Evolutionary conservation across 2,329 filamentous ascomycete genomes (phyloP).

Genomic region (Exophiala dermatitidis): DNA sequence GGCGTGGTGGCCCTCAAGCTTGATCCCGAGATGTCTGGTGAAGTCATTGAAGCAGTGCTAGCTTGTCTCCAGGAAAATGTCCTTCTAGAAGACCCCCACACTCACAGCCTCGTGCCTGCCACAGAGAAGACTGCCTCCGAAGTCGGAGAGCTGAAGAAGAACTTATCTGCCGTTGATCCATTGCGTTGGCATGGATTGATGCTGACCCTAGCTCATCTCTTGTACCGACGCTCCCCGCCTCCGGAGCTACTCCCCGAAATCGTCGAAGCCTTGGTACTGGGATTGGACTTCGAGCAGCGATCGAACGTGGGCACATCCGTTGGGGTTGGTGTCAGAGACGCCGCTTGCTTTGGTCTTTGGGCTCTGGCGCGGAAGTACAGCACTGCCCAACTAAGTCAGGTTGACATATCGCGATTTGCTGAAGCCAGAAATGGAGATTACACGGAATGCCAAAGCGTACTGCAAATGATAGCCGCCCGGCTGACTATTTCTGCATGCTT

Average conservation of each 20-base stretch:
- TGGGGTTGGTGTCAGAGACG: constrained; percentile 86
- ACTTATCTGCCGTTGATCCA: constrained; percentile 69
- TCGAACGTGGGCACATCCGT: constrained; percentile 76
- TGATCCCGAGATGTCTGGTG: constrained; percentile 68
- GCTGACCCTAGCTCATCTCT: constrained; percentile 74
- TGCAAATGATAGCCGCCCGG: constrained; percentile 74
- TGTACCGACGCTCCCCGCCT: constrained; percentile 78
- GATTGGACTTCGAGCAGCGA: constrained; percentile 81
- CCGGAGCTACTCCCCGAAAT: constrained; percentile 63
- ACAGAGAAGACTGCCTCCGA: constrained; percentile 32
- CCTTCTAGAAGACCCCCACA: constrained; percentile 45
- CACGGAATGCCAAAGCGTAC: constrained; percentile 37
- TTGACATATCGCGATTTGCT: constrained; percentile 15
- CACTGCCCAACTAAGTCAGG: constrained; percentile 62
- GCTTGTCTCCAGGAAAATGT: constrained; percentile 59
- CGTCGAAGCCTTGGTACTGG: constrained; percentile 67
- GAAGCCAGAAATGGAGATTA: constrained; percentile 4
- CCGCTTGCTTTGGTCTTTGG: constrained; percentile 95
- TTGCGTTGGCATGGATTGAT: constrained; percentile 89
- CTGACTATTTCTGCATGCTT: constrained; percentile 74
- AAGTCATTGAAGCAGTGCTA: constrained; percentile 81
- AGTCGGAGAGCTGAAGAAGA: constrained; percentile 34
- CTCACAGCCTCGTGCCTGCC: constrained; percentile 35
- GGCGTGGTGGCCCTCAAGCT: constrained; percentile 79
- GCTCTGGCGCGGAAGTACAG: constrained; percentile 79